Conservation (phyloP, 2,329 filamentous ascomycete species). For the Neospermospora avenae region DNA sequence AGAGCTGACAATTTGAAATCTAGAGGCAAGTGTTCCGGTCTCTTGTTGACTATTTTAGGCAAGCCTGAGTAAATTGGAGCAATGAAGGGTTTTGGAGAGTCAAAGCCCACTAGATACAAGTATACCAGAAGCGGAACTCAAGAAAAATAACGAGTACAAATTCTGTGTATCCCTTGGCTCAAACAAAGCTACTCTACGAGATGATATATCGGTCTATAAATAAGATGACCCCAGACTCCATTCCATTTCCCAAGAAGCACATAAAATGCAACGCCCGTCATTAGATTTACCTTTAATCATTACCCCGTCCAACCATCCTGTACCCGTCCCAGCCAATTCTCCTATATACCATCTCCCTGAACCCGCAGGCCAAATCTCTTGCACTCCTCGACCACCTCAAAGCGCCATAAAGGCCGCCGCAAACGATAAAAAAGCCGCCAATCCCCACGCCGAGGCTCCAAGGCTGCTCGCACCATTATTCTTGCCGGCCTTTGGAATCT, state of each 20-base stretch:
- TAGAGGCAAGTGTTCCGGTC: too few species aligned
- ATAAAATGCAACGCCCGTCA: not conserved
- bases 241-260: not conserved
- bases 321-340: not conserved
- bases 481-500: constrained; percentile 18
- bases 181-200: not conserved
- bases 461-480: not conserved
- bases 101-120: too few species aligned
- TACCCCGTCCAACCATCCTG: not conserved
- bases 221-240: not conserved
- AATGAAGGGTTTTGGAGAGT: too few species aligned
- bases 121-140: not conserved
- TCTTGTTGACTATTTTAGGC: too few species aligned
- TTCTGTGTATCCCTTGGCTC: not conserved
- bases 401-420: constrained; percentile 2
- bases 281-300: not conserved
- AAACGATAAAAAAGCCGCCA: constrained; percentile 4
- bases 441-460: not conserved
- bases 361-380: not conserved
- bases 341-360: not conserved
- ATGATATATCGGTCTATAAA: not conserved
- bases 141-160: not conserved
- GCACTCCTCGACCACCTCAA: not conserved
- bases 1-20: too few species aligned
- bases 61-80: too few species aligned